phyloP scores from a whole-genome alignment of 208 protist genomes.

The Crithidia expoeki region DNA sequence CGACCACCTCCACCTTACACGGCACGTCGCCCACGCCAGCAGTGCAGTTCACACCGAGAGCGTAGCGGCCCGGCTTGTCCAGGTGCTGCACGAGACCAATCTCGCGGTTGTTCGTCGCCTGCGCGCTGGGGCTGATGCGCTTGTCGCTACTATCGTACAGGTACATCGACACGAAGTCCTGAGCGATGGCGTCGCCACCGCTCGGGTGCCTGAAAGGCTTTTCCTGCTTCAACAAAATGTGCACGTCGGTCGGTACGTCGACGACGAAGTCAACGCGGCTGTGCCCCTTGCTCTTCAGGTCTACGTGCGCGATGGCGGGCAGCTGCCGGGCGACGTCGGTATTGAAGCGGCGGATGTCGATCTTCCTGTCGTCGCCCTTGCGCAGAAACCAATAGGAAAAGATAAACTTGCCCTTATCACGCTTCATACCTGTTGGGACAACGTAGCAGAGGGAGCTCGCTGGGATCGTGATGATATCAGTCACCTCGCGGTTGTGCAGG shows the following conservation, averaged over 20 bases:
- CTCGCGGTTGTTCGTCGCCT: constrained; percentile 66
- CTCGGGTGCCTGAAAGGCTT: constrained; percentile 31
- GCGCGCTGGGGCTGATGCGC: constrained; percentile 44
- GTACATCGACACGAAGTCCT: constrained; percentile 78
- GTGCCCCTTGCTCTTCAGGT: constrained; percentile 40
- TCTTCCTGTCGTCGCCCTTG: constrained; percentile 30
- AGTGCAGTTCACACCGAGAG: constrained; percentile 63
- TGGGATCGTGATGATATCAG: constrained; percentile 55
- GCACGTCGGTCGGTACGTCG: constrained; percentile 61
- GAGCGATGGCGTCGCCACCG: constrained; percentile 50
- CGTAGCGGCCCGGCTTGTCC: constrained; percentile 56
- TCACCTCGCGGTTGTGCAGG: constrained; percentile 66
- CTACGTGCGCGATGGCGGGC: constrained; percentile 65
- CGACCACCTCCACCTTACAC: constrained; percentile 69
- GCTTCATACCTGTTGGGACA: constrained; percentile 73
- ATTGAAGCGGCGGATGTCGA: constrained; percentile 47
- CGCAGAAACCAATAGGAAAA: constrained; percentile 73
- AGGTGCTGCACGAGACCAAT: constrained; percentile 62
- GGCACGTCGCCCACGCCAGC: constrained; percentile 40
- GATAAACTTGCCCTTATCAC: constrained; percentile 68
- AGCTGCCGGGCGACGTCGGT: constrained; percentile 54
- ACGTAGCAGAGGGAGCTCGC: constrained; percentile 69
- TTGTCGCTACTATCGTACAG: constrained; percentile 62
- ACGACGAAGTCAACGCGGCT: constrained; percentile 76
- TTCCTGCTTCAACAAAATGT: constrained; percentile 72